Evolutionary conservation across 2,329 filamentous ascomycete species (phyloP), one percentile per base, ranked within the genome.

Genomic region (Tolypocladium amazonense): DNA sequence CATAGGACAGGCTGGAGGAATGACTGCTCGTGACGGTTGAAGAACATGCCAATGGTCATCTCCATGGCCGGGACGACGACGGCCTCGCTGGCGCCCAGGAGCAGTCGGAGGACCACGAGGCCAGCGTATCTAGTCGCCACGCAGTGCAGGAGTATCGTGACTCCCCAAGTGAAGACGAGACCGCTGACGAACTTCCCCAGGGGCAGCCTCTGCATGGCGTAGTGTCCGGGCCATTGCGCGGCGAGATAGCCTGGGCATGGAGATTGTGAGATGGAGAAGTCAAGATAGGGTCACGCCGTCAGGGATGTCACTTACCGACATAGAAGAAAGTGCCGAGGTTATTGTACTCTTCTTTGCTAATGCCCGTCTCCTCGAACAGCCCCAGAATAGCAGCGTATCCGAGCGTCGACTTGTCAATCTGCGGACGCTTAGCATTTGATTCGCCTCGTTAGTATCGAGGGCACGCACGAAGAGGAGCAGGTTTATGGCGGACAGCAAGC

Each of bases 321-420:
- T 76, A 77, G 61, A 76, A 77, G 37, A 77, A 69, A 2, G 73
- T 76, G 61, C 71, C 73, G 1, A 76, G 62, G 52, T 76, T 76
- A 56, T 76, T 76, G 58, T 75, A 77, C 57, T 76, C 63, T 0
- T 69, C 65, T 20, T 73, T 68, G 4, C 59, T 63, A 30, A 77
- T 73, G 3, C 71, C 69, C 0, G 73, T 76, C 56, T 76, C 74
- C 41, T 76, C 72, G 23, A 77, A 76, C 0, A 77, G 60, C 0
- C 75, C 75, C 6, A 77, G 66, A 27, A 77, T 71, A 0, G 75
- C 71, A 7, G 74, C 69, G 53, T 76, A 76, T 1, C 71, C 70
- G 0, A 77, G 62, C 0, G 74, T 76, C 0, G 74, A 70, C 64
- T 76, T 77, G 59, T 76, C 47, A 18, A 52, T 33, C 47, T 52